Base-by-base conservation (phyloP, 495 filamentous ascomycete genomes). In the Opeltia flavorubescens region DNA sequence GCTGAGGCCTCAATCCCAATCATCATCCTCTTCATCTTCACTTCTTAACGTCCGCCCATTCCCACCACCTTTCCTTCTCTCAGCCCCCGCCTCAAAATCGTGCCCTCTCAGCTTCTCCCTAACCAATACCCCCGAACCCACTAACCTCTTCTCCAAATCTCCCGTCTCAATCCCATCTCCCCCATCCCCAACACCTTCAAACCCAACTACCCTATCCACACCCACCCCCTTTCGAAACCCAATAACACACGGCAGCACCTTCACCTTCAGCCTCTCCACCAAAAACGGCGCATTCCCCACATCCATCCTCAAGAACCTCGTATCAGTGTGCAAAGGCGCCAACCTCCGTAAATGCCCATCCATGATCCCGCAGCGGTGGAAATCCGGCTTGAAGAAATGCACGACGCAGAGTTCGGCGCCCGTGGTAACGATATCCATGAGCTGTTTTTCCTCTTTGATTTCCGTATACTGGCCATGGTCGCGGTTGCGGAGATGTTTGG, bases 301-400 rank as follows among this genome's bases (percentile, higher is more conserved):
- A 53, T 81, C 75, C 15, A 85, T 80, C 6, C 69, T 67, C 20
- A 83, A 65, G 55, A 87, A 81, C 9, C 78, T 66, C 2, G 83
- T 78, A 52, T 84, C 81, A 44, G 78, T 71, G 59, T 89, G 83
- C 38, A 62, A 70, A 13, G 62, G 61, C 3, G 81, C 81, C 40
- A 89, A 64, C 15, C 48, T 66, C 41, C 70, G 65, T 8, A 86
- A 62, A 59, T 79, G 75, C 23, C 59, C 58, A 55, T 83, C 79
- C 81, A 86, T 84, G 40, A 83, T 74, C 11, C 67, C 57, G 58
- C 84, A 89, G 7, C 84, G 74, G 5, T 69, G 66, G 61, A 89
- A 89, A 57, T 87, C 83, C 5, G 76, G 65, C 57, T 86, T 82
- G 50, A 72, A 77, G 64, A 89, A 89, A 60, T 89, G 84, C 23